Base-by-base conservation (phyloP, 1,139 yeast species). In the Pichia sp. region DNA sequence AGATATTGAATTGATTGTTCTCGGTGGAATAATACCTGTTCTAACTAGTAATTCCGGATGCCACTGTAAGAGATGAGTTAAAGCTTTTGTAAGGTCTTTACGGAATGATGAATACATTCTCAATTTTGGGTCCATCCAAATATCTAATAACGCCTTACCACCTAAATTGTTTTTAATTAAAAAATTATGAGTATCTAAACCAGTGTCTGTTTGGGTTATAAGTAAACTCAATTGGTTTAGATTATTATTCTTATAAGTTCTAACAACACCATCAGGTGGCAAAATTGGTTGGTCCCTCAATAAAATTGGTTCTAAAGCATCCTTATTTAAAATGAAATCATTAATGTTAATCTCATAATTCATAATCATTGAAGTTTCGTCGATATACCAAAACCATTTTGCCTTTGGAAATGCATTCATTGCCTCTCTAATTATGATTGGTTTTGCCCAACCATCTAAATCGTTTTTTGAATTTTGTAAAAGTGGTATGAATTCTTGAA, bases 11-110 rank as follows among this genome's bases (percentile, higher is more conserved):
- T 77, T 73, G 43, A 82, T 71, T n/a, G 74, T 65, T 56, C 79
- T 73, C 39, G 80, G 70, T 7, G 88, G 86, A 0, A 92, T 76
- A 13, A 90, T 66, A 0, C 88, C 85, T 6, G 94, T 73, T 59
- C 80, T 83, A 47, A 85, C 75, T 56, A 90, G 72, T 38, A 84
- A 69, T 43, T 76, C 77, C 13, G 96, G 95, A 63, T 92, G 98
- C 98, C 97, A 92, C 65, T 88, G 96, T 55, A 89, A 70, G 36
- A 88, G 71, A 64, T 92, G 97, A 24, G 88, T 79, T 46, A 90
- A 63, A 0, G 94, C 87, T 13, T 81, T 74, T 53, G 78, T 80
- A 3, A 85, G 82, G 27, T 77, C 77, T 56, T 61, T 69, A 18
- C 77, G 77, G 66, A 86, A 85, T 61, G 76, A 77, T 32, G 69